Evolutionary conservation across 768 basidiomycete genomes (phyloP), one percentile per base, ranked within the genome.

Genomic region (Amanita fuliginea): DNA sequence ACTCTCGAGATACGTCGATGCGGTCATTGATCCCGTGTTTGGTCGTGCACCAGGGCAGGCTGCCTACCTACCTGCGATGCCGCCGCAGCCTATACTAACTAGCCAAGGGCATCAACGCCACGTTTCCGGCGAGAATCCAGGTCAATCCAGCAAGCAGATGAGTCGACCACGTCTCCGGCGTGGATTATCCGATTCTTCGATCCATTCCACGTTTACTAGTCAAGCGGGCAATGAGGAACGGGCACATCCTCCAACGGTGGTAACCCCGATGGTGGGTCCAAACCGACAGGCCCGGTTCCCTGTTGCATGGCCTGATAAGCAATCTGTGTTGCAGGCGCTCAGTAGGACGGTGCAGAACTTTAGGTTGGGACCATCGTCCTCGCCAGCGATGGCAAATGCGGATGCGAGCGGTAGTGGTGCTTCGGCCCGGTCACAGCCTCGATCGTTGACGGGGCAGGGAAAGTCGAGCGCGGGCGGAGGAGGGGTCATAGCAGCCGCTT

Each of bases 151-250:
- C 8, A 5, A 30, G 14, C 33, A 10, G 9, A 6, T 10, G 11
- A 28, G 11, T n/a, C 41, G 41, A 22, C 41, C 32, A n/a, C 48
- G 8, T 33, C 48, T 49, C 10, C 26, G 48, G 11, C 77, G 94
- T 47, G 91, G 92, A 2, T 64, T 96, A 44, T 91, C 88, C 1
- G 95, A 97, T 62, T 94, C 92, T 0, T 94, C 90, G 1, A 92
- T 97, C 53, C 87, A 82, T 53, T 85, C 89, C 3, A 89, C 89
- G 0, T 95, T 87, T 65, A 67, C 80, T 52, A 72, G 66, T 48
- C 77, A 85, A 42, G 69, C 63, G 4, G 71, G 70, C n/a, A 65
- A 68, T 26, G 21, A 24, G 11, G 46, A 53, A 10, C 37, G 6
- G 37, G 26, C 5, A 1, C 26, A 40, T 5, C 24, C 19, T 9